Evolutionary conservation across 2,329 filamentous ascomycete genomes (phyloP).

Genomic region (Hypoxylon sp.): DNA sequence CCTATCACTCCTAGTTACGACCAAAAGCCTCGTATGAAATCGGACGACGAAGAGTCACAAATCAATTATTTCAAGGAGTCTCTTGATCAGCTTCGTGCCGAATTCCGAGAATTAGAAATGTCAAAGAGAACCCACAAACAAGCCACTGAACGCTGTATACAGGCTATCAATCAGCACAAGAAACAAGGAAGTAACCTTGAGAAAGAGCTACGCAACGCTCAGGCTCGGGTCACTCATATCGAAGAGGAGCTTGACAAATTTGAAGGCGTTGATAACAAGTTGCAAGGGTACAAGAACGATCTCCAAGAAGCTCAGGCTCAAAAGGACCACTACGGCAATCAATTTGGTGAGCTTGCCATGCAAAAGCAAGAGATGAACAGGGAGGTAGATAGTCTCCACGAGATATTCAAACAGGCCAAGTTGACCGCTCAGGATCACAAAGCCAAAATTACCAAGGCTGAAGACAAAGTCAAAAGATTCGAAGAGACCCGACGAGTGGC

Average conservation of each 20-base stretch:
- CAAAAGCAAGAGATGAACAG: conserved; percentile 65
- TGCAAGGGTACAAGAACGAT: conserved; percentile 71
- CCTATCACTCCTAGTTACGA: conserved; percentile 63
- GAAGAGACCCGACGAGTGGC: conserved; percentile 66
- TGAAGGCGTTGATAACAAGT: conserved; percentile 76
- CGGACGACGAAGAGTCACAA: conserved; percentile 76
- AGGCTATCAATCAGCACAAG: conserved; percentile 63
- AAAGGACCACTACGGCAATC: conserved; percentile 65
- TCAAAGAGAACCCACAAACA: conserved; percentile 64
- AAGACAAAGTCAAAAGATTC: conserved; percentile 65
- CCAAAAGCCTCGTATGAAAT: conserved; percentile 80
- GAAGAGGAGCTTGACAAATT: conserved; percentile 75
- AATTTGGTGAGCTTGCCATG: conserved; percentile 68
- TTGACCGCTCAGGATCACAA: conserved; percentile 58
- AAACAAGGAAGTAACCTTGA: conserved; percentile 61
- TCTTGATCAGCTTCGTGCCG: conserved; percentile 67
- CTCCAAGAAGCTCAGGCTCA: conserved; percentile 67
- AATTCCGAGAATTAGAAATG: conserved; percentile 67
- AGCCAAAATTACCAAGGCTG: conserved; percentile 68
- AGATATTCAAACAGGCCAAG: conserved; percentile 55
- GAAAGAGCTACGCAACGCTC: conserved; percentile 69
- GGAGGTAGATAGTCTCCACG: conserved; percentile 59
- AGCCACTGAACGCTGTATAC: conserved; percentile 63
- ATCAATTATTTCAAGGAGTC: conserved; percentile 67
- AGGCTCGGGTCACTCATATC: conserved; percentile 69